phyloP scores from a whole-genome alignment of 2,329 filamentous ascomycete genomes.

The Phoma sp. region DNA sequence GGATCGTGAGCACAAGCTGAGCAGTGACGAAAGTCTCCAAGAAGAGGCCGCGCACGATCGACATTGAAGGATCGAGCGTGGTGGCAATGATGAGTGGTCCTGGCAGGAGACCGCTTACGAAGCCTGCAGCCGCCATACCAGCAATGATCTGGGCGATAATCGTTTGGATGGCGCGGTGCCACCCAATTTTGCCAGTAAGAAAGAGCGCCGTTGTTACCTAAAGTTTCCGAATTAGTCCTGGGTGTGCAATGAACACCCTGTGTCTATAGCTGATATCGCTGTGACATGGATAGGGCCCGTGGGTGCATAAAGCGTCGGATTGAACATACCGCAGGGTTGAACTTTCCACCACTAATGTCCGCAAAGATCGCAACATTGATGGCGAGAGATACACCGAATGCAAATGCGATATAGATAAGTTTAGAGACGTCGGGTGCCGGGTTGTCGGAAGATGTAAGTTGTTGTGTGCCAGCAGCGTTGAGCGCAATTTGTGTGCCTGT shows the following conservation, averaged over 20 bases:
- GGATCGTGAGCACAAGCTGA: slow-evolving; percentile 44
- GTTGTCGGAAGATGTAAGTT: slow-evolving; percentile 27
- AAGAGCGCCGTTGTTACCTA: slow-evolving; percentile 36
- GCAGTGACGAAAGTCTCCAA: slow-evolving; percentile 43
- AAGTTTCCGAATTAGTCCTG: not conserved
- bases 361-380: slow-evolving; percentile 48
- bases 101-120: slow-evolving; percentile 41
- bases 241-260: not conserved
- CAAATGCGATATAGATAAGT: slow-evolving; percentile 46
- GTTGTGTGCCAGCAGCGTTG: slow-evolving; percentile 43
- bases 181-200: slow-evolving; percentile 29
- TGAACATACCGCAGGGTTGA: slow-evolving; percentile 40
- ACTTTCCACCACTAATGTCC: slow-evolving; percentile 43
- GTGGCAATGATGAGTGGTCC: slow-evolving; percentile 34
- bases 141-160: slow-evolving; percentile 39
- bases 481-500: slow-evolving; percentile 56
- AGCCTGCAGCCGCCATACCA: slow-evolving; percentile 38
- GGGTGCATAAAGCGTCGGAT: slow-evolving; percentile 2
- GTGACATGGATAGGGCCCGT: slow-evolving; percentile 41
- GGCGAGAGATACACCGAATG: slow-evolving; percentile 43
- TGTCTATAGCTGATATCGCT: not conserved
- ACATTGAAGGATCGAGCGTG: slow-evolving; percentile 30
- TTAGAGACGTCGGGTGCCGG: slow-evolving; percentile 27
- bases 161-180: slow-evolving; percentile 32
- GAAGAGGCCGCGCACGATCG: slow-evolving; percentile 34